Evolutionary conservation across 1,284 basidiomycete genomes (phyloP).

Genomic region (Trichosporon coremiiforme): DNA sequence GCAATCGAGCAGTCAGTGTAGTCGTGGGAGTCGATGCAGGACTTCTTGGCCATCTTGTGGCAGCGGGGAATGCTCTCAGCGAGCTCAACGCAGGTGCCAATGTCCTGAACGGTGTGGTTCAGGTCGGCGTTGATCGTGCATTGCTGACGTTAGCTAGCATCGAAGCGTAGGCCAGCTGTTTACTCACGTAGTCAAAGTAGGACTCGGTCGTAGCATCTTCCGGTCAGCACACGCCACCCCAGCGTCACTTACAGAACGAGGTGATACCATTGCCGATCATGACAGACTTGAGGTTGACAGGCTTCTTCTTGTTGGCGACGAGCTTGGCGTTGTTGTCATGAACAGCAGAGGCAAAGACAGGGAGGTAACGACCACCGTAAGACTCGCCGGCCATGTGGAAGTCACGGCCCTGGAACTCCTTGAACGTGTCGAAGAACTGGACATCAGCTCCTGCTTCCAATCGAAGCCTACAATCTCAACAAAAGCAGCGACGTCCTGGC

Average conservation of each 20-base stretch:
- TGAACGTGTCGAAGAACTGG: slow-evolving; percentile 71
- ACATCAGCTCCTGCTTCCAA: background rate
- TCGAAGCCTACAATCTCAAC: slow-evolving; percentile 60
- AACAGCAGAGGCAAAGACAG: slow-evolving; percentile 75
- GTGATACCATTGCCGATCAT: slow-evolving; percentile 71
- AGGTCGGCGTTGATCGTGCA: slow-evolving; percentile 50
- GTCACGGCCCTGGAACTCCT: slow-evolving; percentile 65
- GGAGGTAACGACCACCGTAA: slow-evolving; percentile 69
- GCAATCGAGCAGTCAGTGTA: slow-evolving; percentile 65
- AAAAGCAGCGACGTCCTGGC: slow-evolving; percentile 70
- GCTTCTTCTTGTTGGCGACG: slow-evolving; percentile 64
- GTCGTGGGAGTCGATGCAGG: slow-evolving; percentile 58
- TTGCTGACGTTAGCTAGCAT: slow-evolving; percentile 29
- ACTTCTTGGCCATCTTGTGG: slow-evolving; percentile 40
- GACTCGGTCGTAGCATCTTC: slow-evolving; percentile 38
- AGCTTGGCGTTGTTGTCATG: slow-evolving; percentile 73
- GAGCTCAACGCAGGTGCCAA: slow-evolving; percentile 49
- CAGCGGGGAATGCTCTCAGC: slow-evolving; percentile 54
- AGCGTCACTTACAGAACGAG: background rate
- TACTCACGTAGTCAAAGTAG: slow-evolving; percentile 43
- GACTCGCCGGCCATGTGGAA: slow-evolving; percentile 70
- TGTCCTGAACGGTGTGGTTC: slow-evolving; percentile 46
- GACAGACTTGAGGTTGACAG: slow-evolving; percentile 75
- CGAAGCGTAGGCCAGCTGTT: background rate
- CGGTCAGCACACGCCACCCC: background rate